These are phyloP conservation scores for Rhynchosporium graminicola DNA, from an alignment of 2,329 filamentous ascomycete genomes.

Conservation along the genomic window DNA sequence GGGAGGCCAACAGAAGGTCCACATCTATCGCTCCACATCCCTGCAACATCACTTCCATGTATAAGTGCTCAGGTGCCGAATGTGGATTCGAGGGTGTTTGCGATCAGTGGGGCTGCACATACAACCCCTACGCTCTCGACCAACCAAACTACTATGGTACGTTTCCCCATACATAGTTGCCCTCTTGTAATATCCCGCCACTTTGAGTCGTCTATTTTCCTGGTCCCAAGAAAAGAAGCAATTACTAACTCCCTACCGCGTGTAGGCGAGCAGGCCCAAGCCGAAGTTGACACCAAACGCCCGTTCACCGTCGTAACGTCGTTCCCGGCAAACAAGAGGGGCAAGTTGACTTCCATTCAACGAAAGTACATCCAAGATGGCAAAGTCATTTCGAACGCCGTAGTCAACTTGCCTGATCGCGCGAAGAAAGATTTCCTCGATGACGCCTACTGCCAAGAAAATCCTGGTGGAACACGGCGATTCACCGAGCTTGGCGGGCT, in stretches of 20 bases:
- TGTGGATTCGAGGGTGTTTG: conserved; percentile 57
- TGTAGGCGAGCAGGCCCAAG: conserved; percentile 46
- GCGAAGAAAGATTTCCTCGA: conserved; percentile 48
- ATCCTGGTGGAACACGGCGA: conserved; percentile 50
- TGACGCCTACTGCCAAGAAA: conserved; percentile 56
- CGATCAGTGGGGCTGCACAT: conserved; percentile 63
- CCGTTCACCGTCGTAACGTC: conserved; percentile 61
- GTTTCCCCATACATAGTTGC: no score
- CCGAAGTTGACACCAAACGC: conserved; percentile 50
- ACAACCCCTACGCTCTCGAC: conserved; percentile 61
- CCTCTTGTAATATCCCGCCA: no score
- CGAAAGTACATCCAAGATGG: conserved; percentile 59
- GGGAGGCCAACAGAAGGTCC: conserved; percentile 62
- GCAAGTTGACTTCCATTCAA: conserved; percentile 52
- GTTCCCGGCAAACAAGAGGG: conserved; percentile 49
- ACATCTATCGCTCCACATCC: conserved; percentile 53
- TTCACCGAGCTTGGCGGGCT: conserved; percentile 59
- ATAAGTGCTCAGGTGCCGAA: conserved; percentile 46
- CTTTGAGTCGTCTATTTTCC: no score
- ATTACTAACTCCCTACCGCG: no score
- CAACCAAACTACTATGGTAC: conserved; percentile 53
- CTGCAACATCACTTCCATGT: conserved; percentile 48
- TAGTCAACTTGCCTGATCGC: conserved; percentile 45
- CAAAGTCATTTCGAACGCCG: conserved; percentile 52
- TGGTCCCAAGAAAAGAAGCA: no score